phyloP scores from a whole-genome alignment of 768 basidiomycete genomes.

The Hebeloma cylindrosporum region DNA sequence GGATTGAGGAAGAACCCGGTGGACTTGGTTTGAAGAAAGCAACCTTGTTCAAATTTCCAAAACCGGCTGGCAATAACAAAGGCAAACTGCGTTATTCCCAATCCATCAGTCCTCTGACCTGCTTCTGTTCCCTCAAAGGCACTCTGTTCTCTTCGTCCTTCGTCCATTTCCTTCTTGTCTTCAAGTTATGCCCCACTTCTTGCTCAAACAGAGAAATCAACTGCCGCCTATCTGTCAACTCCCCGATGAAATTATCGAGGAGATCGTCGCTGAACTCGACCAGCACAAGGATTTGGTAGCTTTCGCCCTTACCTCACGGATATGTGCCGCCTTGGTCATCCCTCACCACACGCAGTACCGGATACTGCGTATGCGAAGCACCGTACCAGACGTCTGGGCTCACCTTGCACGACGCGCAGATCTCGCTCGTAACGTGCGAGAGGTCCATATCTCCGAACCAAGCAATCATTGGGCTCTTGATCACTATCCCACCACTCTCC shows the following conservation, averaged over 20 bases:
- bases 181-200: constrained; percentile 20
- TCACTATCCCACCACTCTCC: constrained; percentile 40
- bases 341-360: constrained; percentile 54
- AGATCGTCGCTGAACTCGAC: constrained; percentile 46
- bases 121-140: constrained; percentile 18
- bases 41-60: constrained; percentile 22
- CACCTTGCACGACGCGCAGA: constrained; percentile 52
- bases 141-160: constrained; percentile 12
- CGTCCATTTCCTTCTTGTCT: constrained; percentile 16
- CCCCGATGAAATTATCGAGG: constrained; percentile 48
- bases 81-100: constrained; percentile 18
- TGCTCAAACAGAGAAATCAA: constrained; percentile 18
- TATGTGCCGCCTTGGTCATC: constrained; percentile 37
- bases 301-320: constrained; percentile 43
- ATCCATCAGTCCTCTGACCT: constrained; percentile 14
- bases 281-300: constrained; percentile 41
- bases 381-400: constrained; percentile 44
- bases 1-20: neutral
- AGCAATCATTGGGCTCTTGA: constrained; percentile 37
- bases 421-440: constrained; percentile 46
- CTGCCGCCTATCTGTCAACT: constrained; percentile 34
- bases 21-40: constrained; percentile 1
- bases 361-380: constrained; percentile 42
- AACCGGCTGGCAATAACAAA: constrained; percentile 16
- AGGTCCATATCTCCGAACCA: constrained; percentile 45